phyloP scores from a whole-genome alignment of 495 filamentous ascomycete genomes.

The Daldinia loculata region DNA sequence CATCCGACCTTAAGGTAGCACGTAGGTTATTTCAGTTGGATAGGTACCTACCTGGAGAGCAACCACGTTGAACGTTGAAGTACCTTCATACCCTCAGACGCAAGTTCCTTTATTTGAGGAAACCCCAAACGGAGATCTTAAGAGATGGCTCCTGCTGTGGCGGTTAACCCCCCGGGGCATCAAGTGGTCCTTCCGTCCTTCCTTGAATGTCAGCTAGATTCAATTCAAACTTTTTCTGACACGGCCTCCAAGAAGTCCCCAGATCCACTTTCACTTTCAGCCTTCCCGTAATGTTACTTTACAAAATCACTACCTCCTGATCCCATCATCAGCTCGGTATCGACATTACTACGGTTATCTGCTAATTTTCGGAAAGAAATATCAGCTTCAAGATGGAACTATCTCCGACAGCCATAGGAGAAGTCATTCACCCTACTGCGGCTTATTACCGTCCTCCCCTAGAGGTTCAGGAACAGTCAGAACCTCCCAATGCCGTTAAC shows the following conservation, averaged over 20 bases:
- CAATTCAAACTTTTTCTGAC: neutral
- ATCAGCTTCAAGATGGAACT: conserved; percentile 51
- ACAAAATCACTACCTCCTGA: conserved; percentile 1
- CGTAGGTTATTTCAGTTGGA: neutral
- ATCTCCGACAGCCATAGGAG: conserved; percentile 51
- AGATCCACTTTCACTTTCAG: conserved; percentile 2
- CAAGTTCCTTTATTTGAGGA: neutral
- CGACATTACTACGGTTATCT: conserved; percentile 2
- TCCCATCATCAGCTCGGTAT: neutral
- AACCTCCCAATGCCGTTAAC: neutral
- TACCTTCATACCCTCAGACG: neutral
- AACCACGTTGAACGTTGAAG: neutral
- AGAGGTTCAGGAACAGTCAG: conserved; percentile 13
- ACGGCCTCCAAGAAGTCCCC: neutral
- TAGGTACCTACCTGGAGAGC: neutral
- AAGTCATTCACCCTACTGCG: conserved; percentile 60
- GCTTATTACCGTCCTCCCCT: conserved; percentile 46
- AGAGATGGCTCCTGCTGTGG: neutral
- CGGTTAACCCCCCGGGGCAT: neutral
- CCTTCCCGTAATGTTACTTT: neutral
- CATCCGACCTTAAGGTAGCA: neutral
- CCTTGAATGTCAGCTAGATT: neutral
- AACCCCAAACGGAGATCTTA: neutral
- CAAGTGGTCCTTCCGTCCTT: neutral
- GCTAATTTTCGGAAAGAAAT: conserved; percentile 12